Evolutionary conservation across 805 yeast genomes (phyloP), one percentile per base, ranked within the genome.

Genomic region (Saccharomycodes ludwigii): DNA sequence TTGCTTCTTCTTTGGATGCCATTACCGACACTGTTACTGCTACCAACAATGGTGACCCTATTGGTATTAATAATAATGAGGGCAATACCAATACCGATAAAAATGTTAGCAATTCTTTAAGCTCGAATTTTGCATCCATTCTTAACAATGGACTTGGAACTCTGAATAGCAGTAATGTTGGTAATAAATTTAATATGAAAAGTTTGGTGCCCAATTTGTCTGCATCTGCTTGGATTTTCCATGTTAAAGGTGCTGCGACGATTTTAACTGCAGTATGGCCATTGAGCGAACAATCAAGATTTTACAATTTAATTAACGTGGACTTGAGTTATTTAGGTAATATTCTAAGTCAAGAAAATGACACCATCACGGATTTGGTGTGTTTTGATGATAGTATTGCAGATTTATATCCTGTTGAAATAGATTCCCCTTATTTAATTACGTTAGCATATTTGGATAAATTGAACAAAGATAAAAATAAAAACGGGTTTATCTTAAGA

Each of bases 211-310:
- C 63, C 5, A 76, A 85, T 3, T 55, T 85, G 35, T 94, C 95
- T 1, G 86, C 96, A 2, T 76, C 91, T 3, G 94, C 96, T 0
- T 88, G 97, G 97, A 76, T 88, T 35, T 91, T 83, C 62, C 96
- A 88, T 48, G 95, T 88, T 9, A 81, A 91, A 44, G 97, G 96
- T 20, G 95, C 96, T 0, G 95, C 95, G 5, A 86, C 96, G 0
- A 88, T 88, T 33, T 63, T 88, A 31, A 81, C 95, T 2, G 94
- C 95, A 1, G 95, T 86, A n/a, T 84, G 95, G 85, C 95, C 95
- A 4, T 60, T 85, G 30, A 76, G 76, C 28, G 76, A 73, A 28
- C 63, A 66, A 10, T 76, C 84, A 3, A 55, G 79, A 33, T 77
- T 77, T 49, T 70, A 72, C 46, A 67, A 73, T 40, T 65, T 78